A percentile compares a stretch with the other conserved stretches of the same genome.
Evolutionary conservation across 768 basidiomycete species (phyloP).

Genomic region (Xanthoconium stramineum): DNA sequence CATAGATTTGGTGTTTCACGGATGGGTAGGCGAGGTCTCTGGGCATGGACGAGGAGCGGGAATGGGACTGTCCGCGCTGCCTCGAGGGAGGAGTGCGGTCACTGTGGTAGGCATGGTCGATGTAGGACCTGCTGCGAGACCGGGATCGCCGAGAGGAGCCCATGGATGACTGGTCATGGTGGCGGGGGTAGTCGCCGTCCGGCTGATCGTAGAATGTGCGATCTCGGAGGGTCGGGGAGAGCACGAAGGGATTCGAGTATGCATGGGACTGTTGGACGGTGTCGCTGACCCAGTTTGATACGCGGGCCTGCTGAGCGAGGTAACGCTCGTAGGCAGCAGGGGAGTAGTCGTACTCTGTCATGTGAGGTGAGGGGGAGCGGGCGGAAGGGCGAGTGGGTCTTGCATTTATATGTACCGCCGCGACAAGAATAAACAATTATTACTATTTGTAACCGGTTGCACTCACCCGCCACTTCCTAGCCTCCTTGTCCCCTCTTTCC

Average conservation of each 20-base stretch:
- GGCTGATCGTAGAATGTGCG: constrained; percentile 27
- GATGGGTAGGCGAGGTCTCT: constrained; percentile 18
- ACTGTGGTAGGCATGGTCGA: constrained; percentile 15
- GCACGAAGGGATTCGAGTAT: constrained; percentile 28
- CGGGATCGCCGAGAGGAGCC: constrained; percentile 24
- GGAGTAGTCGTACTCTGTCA: constrained; percentile 64
- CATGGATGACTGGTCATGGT: constrained; percentile 19
- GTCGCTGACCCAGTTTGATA: constrained; percentile 48
- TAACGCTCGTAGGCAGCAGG: constrained; percentile 50
- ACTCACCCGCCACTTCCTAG: background rate
- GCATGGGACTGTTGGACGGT: constrained; percentile 32
- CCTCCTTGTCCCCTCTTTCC: constrained; percentile 19
- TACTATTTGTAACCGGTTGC: background rate
- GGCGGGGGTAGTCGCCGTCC: background rate
- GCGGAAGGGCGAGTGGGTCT: constrained; percentile 6
- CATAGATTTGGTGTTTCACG: constrained; percentile 13
- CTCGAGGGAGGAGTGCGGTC: constrained; percentile 17
- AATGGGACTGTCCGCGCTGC: constrained; percentile 25
- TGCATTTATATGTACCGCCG: constrained; percentile 8
- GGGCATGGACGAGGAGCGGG: constrained; percentile 19
- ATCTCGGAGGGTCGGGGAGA: constrained; percentile 30
- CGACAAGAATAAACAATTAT: background rate
- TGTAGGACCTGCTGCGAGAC: constrained; percentile 22
- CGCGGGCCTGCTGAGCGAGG: constrained; percentile 44
- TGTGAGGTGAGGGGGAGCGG: constrained; percentile 17